Percentiles rank a stretch among this genome's conserved stretches.
Evolutionary conservation across 805 yeast species (phyloP).

Genomic region (Blastobotrys parvus): DNA sequence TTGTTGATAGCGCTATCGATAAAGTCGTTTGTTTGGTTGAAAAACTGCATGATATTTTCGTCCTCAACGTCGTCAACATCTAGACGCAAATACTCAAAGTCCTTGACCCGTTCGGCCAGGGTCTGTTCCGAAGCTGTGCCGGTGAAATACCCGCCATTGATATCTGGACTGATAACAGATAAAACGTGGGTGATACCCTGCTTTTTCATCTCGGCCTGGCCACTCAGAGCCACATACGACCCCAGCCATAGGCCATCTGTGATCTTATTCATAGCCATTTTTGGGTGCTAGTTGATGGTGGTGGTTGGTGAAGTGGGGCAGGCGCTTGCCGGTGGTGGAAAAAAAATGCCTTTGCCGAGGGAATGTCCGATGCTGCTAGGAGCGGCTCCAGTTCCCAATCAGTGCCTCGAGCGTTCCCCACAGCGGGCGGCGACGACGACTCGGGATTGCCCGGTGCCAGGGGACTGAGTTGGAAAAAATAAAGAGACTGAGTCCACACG

Average conservation of each 20-base stretch:
- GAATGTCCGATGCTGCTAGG: too few relatives aligned
- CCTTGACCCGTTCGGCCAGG: constrained; percentile 19
- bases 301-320: too few relatives aligned
- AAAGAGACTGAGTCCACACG: too few relatives aligned
- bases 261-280: constrained; percentile 13
- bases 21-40: constrained; percentile 56
- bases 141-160: constrained; percentile 36
- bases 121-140: constrained; percentile 23
- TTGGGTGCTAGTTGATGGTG: not conserved
- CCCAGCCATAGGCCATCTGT: constrained; percentile 51
- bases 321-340: too few relatives aligned
- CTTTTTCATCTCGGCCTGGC: constrained; percentile 41
- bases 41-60: constrained; percentile 54
- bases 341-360: too few relatives aligned
- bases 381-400: too few relatives aligned
- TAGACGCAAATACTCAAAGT: constrained; percentile 41
- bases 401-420: too few relatives aligned
- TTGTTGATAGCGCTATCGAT: constrained; percentile 45
- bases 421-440: too few relatives aligned
- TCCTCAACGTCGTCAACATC: constrained; percentile 65
- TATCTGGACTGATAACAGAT: constrained; percentile 56
- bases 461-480: too few relatives aligned
- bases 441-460: too few relatives aligned
- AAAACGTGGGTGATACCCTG: constrained; percentile 63
- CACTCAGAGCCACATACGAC: constrained; percentile 55